Percentiles rank a stretch among this genome's conserved stretches.
Evolutionary conservation across 2,329 filamentous ascomycete species (phyloP).

Genomic region (Alternaria hordeiaustralica): DNA sequence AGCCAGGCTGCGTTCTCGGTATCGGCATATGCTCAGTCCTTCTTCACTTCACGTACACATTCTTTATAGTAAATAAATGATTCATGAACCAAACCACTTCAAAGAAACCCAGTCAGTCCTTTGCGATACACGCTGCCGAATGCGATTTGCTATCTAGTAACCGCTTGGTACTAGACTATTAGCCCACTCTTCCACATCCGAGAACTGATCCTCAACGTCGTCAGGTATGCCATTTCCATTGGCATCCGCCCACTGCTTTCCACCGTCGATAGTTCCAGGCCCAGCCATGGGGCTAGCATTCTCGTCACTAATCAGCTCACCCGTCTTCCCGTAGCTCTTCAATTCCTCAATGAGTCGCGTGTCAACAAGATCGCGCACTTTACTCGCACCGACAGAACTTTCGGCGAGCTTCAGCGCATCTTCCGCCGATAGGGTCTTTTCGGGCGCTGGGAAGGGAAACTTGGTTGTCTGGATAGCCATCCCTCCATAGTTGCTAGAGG

Average conservation of each 20-base stretch:
- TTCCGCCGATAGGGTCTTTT: constrained; percentile 48
- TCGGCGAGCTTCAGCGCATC: constrained; percentile 53
- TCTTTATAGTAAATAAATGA: background rate
- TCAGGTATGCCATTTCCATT: constrained; percentile 61
- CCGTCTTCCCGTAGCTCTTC: constrained; percentile 54
- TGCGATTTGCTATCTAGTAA: constrained; percentile 18
- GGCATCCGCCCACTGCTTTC: constrained; percentile 51
- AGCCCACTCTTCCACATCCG: constrained; percentile 59
- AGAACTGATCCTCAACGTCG: constrained; percentile 54
- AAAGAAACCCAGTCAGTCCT: background rate
- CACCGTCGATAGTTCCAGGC: constrained; percentile 49
- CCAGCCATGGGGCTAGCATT: constrained; percentile 50
- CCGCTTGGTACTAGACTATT: constrained; percentile 54
- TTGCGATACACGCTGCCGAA: background rate
- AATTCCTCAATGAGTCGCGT: constrained; percentile 53
- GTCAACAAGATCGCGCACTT: constrained; percentile 56
- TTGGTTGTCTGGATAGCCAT: constrained; percentile 53
- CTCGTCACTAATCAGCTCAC: constrained; percentile 57
- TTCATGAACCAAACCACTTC: background rate
- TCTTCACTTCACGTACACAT: background rate
- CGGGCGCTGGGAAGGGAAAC: constrained; percentile 55
- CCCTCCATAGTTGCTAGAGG: constrained; percentile 55
- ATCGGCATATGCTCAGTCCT: background rate
- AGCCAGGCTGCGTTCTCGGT: background rate
- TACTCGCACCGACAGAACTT: constrained; percentile 52